Percentiles rank a stretch among this genome's conserved stretches.
These are phyloP conservation scores for Aspergillus aculeatinus DNA, from an alignment of 2,329 filamentous ascomycete genomes.

Conservation along the genomic window DNA sequence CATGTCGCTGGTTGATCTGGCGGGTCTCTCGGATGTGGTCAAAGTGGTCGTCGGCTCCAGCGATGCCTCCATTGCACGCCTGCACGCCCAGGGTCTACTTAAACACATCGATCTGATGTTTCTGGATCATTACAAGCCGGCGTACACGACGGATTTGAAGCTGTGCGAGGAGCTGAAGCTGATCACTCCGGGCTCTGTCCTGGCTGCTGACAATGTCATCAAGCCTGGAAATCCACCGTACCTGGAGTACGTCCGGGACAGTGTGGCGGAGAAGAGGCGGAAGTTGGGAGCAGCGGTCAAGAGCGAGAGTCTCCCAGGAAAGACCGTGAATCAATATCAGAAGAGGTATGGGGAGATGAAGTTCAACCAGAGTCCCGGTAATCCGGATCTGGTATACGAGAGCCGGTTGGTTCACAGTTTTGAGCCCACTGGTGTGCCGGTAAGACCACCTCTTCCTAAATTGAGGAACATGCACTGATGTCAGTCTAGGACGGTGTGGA, in stretches of 20 bases:
- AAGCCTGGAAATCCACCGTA: conserved; percentile 46
- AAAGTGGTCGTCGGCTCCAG: conserved; percentile 68
- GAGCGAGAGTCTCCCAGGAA: background rate
- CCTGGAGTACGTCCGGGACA: conserved; percentile 64
- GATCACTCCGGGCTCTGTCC: conserved; percentile 48
- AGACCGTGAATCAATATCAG: background rate
- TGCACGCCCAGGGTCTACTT: conserved; percentile 55
- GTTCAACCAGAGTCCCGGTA: background rate
- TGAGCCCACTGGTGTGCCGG: background rate
- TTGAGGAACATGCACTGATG: background rate
- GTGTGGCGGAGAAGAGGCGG: conserved; percentile 57
- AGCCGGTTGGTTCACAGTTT: background rate
- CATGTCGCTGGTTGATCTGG: conserved; percentile 66
- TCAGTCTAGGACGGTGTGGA: background rate
- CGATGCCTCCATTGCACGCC: conserved; percentile 59
- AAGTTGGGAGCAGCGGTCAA: background rate
- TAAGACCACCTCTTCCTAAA: background rate
- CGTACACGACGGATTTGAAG: conserved; percentile 72
- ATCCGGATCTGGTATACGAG: background rate
- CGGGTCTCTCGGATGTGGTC: conserved; percentile 67
- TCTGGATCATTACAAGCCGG: conserved; percentile 75
- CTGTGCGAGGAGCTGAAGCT: conserved; percentile 69
- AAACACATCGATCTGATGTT: conserved; percentile 69
- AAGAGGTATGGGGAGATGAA: background rate
- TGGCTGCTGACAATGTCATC: conserved; percentile 46